These are phyloP conservation scores for Dothideomycetes sp. DNA, from an alignment of 2,329 filamentous ascomycete species.

Conservation along the genomic window DNA sequence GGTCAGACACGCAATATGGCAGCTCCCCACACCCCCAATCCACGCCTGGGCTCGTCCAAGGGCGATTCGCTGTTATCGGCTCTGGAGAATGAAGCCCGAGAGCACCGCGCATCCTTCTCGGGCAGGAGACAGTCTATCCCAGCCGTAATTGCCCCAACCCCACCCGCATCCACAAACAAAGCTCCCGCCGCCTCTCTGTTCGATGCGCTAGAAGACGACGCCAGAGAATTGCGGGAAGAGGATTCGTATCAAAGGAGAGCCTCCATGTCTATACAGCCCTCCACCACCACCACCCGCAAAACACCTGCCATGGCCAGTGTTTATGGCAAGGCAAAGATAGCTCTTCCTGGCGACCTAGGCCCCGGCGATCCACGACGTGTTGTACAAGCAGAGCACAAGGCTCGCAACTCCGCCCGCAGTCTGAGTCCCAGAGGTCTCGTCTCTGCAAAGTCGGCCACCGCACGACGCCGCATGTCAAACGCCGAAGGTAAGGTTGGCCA, in stretches of 20 bases:
- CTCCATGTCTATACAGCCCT: no score
- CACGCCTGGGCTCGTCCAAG: neutral
- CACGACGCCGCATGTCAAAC: conserved; percentile 7
- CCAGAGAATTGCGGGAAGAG: neutral
- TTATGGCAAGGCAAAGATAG: conserved; percentile 16
- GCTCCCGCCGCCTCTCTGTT: neutral
- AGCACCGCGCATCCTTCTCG: neutral
- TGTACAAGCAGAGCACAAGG: conserved; percentile 6
- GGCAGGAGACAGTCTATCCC: neutral
- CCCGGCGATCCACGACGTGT: conserved; percentile 21
- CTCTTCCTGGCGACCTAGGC: conserved; percentile 25
- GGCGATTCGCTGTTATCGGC: neutral
- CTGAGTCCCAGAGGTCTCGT: conserved; percentile 2
- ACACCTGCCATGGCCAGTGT: conserved; percentile 18
- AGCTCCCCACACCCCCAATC: neutral
- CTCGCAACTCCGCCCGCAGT: conserved; percentile 5
- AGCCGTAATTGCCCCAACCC: neutral
- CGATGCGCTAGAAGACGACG: neutral
- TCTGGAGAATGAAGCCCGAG: neutral
- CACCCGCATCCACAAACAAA: neutral
- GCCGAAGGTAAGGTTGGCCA: no score
- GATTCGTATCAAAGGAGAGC: neutral
- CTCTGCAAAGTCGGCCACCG: conserved; percentile 1
- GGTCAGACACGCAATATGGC: no score
- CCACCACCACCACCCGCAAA: conserved; percentile 1